Evolutionary conservation across 1,139 yeast species (phyloP), one percentile per base, ranked within the genome.

Genomic region (Geotrichum klebahnii): DNA sequence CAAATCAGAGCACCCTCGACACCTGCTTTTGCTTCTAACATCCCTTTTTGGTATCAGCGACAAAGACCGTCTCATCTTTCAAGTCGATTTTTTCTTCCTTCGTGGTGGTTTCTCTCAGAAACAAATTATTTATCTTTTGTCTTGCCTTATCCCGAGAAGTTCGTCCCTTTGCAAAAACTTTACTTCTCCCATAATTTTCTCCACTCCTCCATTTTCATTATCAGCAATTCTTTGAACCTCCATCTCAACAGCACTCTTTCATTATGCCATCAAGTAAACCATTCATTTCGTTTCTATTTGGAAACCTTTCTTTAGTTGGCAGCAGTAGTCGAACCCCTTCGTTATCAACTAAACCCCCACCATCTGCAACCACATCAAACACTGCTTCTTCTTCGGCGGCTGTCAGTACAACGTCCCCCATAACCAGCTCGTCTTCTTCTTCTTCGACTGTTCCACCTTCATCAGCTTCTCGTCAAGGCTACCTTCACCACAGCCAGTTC

Each of bases 201-300:
- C 24, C 36, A 5, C 35, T 26, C 24, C 44, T 3, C 17, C n/a
- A n/a, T n/a, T n/a, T n/a, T n/a, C n/a, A n/a, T n/a, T n/a, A n/a
- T n/a, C n/a, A n/a, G n/a, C n/a, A n/a, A n/a, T n/a, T n/a, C n/a
- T n/a, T n/a, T n/a, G n/a, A 5, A 14, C n/a, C 17, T 16, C n/a
- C 12, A 14, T 26, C 22, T 14, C 20, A 16, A 35, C 12, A 35
- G 9, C 23, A 16, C 16, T 37, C 22, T 22, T 22, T 17, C 44
- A 23, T 8, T 12, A 61, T 62, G 65, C 66, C 65, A 8, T 60
- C 65, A 16, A 59, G 64, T 20, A 51, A 62, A 46, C 66, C 65
- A 34, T 58, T 62, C 51, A 57, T 62, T 26, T 62, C 65, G 41
- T 61, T 62, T 52, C 53, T 62, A 44, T 59, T 62, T 54, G 64